phyloP scores from a whole-genome alignment of 306 rosid species.

The Senna tora region DNA sequence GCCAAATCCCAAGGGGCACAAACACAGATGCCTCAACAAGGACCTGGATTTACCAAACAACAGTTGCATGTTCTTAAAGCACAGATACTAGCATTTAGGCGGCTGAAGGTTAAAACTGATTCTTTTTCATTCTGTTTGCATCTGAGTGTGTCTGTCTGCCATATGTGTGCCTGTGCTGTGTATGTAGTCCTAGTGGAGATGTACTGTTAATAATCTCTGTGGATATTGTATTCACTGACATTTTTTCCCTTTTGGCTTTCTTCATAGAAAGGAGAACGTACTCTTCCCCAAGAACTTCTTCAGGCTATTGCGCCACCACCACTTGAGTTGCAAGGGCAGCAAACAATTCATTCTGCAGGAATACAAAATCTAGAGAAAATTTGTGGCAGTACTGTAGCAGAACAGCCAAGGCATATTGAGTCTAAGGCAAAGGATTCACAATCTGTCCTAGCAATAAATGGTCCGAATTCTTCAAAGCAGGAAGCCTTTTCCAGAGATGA shows the following conservation, averaged over 20 bases:
- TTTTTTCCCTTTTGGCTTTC: constrained; percentile 39
- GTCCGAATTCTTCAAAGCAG: constrained; percentile 54
- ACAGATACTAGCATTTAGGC: constrained; percentile 94
- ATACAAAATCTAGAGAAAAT: constrained; percentile 67
- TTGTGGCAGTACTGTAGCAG: constrained; percentile 60
- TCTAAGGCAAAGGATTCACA: constrained; percentile 61
- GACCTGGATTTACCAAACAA: constrained; percentile 74
- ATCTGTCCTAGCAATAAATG: constrained; percentile 52
- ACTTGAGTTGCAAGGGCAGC: constrained; percentile 73
- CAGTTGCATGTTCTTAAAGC: constrained; percentile 97
- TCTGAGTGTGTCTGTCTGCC: constrained; percentile 18
- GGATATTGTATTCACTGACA: constrained; percentile 40
- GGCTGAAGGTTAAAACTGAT: constrained; percentile 73
- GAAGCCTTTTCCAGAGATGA: constrained; percentile 71
- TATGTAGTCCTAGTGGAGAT: constrained; percentile 25
- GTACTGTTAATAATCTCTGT: constrained; percentile 28
- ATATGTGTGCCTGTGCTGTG: constrained; percentile 14
- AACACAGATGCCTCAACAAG: constrained; percentile 64
- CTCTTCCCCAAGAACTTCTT: constrained; percentile 94
- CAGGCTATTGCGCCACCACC: constrained; percentile 88
- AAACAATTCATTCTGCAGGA: constrained; percentile 62
- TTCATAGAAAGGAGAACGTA: constrained; percentile 84
- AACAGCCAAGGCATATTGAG: constrained; percentile 55
- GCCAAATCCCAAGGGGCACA: constrained; percentile 56
- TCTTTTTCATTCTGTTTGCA: constrained; percentile 22